Conservation (phyloP, 768 basidiomycete species). For the Lentinula sp. region DNA sequence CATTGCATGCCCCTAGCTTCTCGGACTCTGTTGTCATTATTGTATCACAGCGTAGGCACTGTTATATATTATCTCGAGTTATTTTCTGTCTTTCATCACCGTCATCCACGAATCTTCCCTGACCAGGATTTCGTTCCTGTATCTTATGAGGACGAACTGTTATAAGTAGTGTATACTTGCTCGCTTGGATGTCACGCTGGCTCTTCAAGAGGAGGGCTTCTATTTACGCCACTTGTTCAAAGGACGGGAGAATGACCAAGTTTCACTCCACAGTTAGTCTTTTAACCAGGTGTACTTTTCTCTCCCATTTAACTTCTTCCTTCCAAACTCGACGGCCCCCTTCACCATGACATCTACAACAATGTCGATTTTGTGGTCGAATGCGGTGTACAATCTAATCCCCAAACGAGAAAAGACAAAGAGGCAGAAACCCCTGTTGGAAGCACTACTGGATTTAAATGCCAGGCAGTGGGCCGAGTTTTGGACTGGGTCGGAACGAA, state of each 20-base stretch:
- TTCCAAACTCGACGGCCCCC: not conserved
- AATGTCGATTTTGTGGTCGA: not conserved
- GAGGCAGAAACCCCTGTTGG: constrained; percentile 32
- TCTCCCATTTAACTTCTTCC: not conserved
- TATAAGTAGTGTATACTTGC: not conserved
- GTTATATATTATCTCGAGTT: not conserved
- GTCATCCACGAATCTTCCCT: not conserved
- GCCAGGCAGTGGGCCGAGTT: constrained; percentile 55
- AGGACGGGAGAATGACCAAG: not conserved
- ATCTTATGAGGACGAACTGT: not conserved
- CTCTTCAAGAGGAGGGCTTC: not conserved
- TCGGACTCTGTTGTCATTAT: not conserved
- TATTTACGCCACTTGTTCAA: not conserved
- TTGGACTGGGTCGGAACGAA: constrained; percentile 50
- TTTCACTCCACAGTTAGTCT: not conserved
- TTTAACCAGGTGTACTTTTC: too few relatives aligned
- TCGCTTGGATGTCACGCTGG: not conserved
- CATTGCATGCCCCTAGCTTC: not conserved
- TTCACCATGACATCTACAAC: not conserved
- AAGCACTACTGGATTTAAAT: constrained; percentile 36
- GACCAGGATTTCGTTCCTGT: not conserved
- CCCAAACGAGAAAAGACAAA: constrained; percentile 38
- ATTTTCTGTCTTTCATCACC: not conserved
- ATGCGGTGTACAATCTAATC: not conserved
- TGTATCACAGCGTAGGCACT: not conserved